Evolutionary conservation across 164 flowering plant genomes (phyloP).

Genomic region (Magnolia changhungtana): DNA sequence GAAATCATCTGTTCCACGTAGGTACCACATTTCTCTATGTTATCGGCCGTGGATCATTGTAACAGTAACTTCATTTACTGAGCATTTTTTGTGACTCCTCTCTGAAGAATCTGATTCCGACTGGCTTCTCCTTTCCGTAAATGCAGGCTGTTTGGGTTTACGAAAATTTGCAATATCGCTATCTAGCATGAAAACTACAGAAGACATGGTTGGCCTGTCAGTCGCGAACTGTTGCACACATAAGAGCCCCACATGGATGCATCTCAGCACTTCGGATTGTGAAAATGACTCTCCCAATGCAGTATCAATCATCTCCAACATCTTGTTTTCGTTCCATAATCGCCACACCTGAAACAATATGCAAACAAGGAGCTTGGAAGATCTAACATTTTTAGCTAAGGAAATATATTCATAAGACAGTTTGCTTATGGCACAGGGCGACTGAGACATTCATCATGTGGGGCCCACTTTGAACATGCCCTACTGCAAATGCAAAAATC

Average conservation of each 20-base stretch:
- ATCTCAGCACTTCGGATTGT: slow-evolving; percentile 10
- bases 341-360: neutral
- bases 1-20: too few relatives aligned
- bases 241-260: slow-evolving; percentile 25
- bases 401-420: too few relatives aligned
- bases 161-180: neutral
- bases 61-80: neutral
- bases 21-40: too few relatives aligned
- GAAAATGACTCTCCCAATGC: neutral
- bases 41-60: neutral
- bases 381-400: too few relatives aligned
- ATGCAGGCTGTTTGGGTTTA: neutral
- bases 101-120: neutral
- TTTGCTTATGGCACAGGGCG: too few relatives aligned
- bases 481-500: too few relatives aligned
- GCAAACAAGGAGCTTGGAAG: too few relatives aligned
- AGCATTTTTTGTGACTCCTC: neutral
- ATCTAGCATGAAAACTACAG: slow-evolving; percentile 17
- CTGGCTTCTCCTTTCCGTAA: neutral
- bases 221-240: slow-evolving; percentile 27
- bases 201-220: slow-evolving; percentile 26
- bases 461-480: too few relatives aligned
- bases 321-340: neutral
- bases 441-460: too few relatives aligned
- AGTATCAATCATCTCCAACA: neutral